A percentile compares a stretch with the other conserved stretches of the same genome.
phyloP scores from a whole-genome alignment of 164 flowering plant genomes.

The Aristolochia californica region DNA sequence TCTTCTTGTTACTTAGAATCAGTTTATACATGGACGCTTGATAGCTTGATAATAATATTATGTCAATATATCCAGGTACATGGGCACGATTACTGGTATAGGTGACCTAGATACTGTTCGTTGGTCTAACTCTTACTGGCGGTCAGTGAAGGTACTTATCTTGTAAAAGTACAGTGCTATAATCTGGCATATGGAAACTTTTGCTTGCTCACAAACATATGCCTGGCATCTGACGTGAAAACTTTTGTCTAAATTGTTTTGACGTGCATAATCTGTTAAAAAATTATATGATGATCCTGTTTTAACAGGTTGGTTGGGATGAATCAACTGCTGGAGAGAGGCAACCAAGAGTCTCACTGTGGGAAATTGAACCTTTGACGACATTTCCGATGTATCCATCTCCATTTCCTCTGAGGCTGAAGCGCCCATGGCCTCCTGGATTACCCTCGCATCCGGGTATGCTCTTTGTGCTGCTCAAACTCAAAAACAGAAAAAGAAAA shows the following conservation, averaged over 20 bases:
- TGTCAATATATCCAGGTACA: constrained; percentile 37
- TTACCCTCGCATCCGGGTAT: constrained; percentile 66
- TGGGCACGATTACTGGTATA: constrained; percentile 91
- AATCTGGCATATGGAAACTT: too few relatives aligned
- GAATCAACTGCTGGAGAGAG: constrained; percentile 99
- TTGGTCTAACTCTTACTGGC: constrained; percentile 93
- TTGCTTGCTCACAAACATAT: too few relatives aligned
- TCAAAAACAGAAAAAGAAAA: too few relatives aligned
- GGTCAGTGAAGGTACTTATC: constrained; percentile 91
- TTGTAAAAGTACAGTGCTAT: not conserved
- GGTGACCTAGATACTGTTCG: constrained; percentile 71
- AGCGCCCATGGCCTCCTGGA: constrained; percentile 89
- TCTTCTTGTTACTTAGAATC: too few relatives aligned
- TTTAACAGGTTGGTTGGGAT: constrained; percentile 90
- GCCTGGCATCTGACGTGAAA: too few relatives aligned
- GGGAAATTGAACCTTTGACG: constrained; percentile 97
- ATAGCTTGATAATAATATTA: not conserved
- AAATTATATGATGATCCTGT: too few relatives aligned
- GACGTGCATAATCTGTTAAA: too few relatives aligned
- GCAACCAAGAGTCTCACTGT: constrained; percentile 95
- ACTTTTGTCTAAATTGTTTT: too few relatives aligned
- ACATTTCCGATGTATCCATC: constrained; percentile 98
- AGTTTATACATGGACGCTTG: not conserved
- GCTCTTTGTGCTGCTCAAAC: not conserved
- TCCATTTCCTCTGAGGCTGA: constrained; percentile 76